Evolutionary conservation across 352 stramenopile genomes (phyloP), one percentile per base, ranked within the genome.

Genomic region (Blastocystis sp.): DNA sequence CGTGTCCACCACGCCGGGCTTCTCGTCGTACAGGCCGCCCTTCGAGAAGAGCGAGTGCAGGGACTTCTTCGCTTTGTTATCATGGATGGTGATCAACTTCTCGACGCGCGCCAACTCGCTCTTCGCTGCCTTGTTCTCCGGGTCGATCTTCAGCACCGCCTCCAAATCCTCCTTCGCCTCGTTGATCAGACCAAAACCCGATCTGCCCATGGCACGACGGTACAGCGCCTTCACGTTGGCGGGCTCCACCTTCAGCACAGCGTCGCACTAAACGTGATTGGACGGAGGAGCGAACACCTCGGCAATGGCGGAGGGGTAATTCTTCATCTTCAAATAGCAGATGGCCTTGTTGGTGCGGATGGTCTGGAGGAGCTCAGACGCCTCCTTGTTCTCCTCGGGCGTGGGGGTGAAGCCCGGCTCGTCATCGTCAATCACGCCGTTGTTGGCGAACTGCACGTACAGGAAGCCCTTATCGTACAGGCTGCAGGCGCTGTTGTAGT

Each of bases 211-310:
- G 61, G 93, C 94, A 41, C 94, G 92, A 85, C 94, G 92, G 90
- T 95, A 97, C 37, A 97, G 90, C 1, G 92, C 93, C 77, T 97
- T 97, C 26, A 96, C 92, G 79, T 96, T 96, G n/a, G 91, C 62
- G 50, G 94, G 90, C 19, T 93, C 91, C 45, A 94, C 91, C 60
- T 92, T 88, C 10, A 94, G 67, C 2, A 88, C 92, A 4, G 82
- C 78, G 26, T 66, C 66, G 61, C 91, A 91, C 50, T 81, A 81
- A 19, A 55, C 50, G 0, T 81, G 0, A 63, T 37, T 63, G 3
- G n/a, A 37, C 29, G 12, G 21, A 2, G 13, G 1, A 3, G 26
- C 35, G 12, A 9, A 19, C 29, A 81, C 71, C 71, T 85, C 74
- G 0, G 33, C 50, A 37, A 85, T 85, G 9, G 92, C 91, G 26